Percentiles rank a stretch among this genome's conserved stretches.
phyloP scores from a whole-genome alignment of 768 basidiomycete species.

The Russula brevipes region DNA sequence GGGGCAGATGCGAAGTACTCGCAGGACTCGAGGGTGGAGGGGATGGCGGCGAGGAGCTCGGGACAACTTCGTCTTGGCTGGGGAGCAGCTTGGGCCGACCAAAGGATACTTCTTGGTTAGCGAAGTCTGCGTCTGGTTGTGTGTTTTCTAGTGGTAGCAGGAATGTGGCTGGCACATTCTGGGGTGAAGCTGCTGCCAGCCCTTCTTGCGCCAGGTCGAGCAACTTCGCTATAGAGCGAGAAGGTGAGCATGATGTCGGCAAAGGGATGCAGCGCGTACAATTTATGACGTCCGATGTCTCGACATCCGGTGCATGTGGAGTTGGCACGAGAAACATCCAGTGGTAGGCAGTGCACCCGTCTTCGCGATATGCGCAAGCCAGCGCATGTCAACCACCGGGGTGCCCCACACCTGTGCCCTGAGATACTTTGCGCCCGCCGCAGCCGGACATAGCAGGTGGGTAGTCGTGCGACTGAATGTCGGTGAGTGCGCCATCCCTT shows the following conservation, averaged over 20 bases:
- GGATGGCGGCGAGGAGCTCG: slow-evolving; percentile 9
- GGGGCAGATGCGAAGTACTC: not conserved
- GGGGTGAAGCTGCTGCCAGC: not conserved
- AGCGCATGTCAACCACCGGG: slow-evolving; percentile 63
- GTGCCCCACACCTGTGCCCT: slow-evolving; percentile 78
- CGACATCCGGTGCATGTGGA: slow-evolving; percentile 21
- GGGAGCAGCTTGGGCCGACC: not conserved
- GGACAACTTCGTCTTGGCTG: slow-evolving; percentile 13
- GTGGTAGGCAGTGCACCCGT: slow-evolving; percentile 45
- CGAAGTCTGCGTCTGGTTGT: not conserved
- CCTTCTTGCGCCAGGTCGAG: not conserved
- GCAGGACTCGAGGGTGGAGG: slow-evolving; percentile 13
- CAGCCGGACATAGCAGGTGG: slow-evolving; percentile 74
- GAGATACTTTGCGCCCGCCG: slow-evolving; percentile 65
- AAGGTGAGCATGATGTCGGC: not conserved
- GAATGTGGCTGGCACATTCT: not conserved
- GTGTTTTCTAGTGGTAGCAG: not conserved
- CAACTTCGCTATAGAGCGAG: not conserved
- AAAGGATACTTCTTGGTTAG: slow-evolving; percentile 5
- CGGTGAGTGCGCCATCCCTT: slow-evolving; percentile 51
- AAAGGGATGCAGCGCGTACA: not conserved
- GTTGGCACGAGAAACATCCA: slow-evolving; percentile 31
- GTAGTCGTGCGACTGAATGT: slow-evolving; percentile 67
- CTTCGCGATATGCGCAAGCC: slow-evolving; percentile 58
- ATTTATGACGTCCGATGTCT: slow-evolving; percentile 22